Evolutionary conservation across 441 rosid genomes (phyloP).

Genomic region (Sinapis alba): DNA sequence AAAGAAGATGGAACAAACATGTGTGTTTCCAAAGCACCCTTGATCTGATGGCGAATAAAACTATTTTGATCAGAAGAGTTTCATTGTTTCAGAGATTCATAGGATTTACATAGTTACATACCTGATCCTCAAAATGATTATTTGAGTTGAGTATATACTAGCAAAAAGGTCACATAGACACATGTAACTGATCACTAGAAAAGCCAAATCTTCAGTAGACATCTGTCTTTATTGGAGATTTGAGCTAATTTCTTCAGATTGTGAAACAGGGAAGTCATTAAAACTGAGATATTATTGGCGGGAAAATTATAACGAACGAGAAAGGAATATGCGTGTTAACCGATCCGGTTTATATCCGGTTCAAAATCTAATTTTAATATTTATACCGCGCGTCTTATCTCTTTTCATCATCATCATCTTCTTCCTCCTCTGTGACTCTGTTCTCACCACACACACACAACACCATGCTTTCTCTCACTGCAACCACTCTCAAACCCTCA

Average conservation of each 20-base stretch:
- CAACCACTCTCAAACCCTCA: slow-evolving; percentile 32
- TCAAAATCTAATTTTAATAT: not conserved
- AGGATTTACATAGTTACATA: not conserved
- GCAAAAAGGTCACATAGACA: not conserved
- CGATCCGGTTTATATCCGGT: slow-evolving; percentile 27
- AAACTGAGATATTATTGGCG: no score
- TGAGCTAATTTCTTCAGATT: not conserved
- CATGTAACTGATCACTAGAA: not conserved
- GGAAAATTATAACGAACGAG: not conserved
- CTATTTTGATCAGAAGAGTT: not conserved
- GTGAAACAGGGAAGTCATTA: no score
- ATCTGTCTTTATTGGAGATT: not conserved
- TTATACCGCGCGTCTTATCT: slow-evolving; percentile 25
- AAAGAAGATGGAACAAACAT: not conserved
- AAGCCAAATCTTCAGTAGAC: not conserved
- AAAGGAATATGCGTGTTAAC: slow-evolving; percentile 14
- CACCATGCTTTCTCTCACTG: slow-evolving; percentile 36
- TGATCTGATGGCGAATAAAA: not conserved
- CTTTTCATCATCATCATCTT: slow-evolving; percentile 21
- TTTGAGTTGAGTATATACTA: not conserved
- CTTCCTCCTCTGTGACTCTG: not conserved
- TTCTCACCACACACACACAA: slow-evolving; percentile 15
- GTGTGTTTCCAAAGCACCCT: not conserved
- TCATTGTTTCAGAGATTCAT: not conserved
- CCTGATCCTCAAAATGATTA: not conserved